phyloP scores from a whole-genome alignment of 106 monocot genomes.

The Triglochin maritima region DNA sequence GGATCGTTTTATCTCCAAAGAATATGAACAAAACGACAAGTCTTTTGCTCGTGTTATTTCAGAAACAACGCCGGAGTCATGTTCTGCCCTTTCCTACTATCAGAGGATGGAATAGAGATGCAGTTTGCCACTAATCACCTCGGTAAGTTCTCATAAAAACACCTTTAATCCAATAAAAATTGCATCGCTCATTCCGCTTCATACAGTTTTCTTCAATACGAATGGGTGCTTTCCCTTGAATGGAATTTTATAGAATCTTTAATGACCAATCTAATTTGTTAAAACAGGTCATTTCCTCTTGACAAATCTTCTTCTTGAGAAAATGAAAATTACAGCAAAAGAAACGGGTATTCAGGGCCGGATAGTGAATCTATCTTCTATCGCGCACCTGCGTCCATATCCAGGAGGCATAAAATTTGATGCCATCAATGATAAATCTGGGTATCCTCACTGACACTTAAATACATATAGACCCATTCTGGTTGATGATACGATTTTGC shows the following conservation, averaged over 20 bases:
- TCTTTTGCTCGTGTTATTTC: not conserved
- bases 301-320: conserved; percentile 74
- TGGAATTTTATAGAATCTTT: not conserved
- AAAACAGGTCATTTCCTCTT: conserved; percentile 63
- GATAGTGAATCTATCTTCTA: conserved; percentile 72
- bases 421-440: conserved; percentile 30
- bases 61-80: conserved; percentile 98
- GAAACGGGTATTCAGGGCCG: conserved; percentile 60
- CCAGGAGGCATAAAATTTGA: conserved; percentile 52
- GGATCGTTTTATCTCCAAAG: no score
- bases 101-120: conserved; percentile 76
- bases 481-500: no score
- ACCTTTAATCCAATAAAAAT: no score
- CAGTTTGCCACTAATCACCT: conserved; percentile 91
- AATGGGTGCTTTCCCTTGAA: not conserved
- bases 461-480: not conserved
- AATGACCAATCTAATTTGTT: not conserved
- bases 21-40: no score
- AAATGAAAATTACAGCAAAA: conserved; percentile 52
- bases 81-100: conserved; percentile 54
- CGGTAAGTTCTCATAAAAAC: conserved; percentile 18
- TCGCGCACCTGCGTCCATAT: conserved; percentile 46
- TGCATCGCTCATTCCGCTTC: no score
- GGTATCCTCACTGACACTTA: conserved; percentile 10
- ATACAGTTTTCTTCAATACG: not conserved